phyloP scores from a whole-genome alignment of 2,329 filamentous ascomycete genomes.

The Magnaporthiopsis rhizophila region DNA sequence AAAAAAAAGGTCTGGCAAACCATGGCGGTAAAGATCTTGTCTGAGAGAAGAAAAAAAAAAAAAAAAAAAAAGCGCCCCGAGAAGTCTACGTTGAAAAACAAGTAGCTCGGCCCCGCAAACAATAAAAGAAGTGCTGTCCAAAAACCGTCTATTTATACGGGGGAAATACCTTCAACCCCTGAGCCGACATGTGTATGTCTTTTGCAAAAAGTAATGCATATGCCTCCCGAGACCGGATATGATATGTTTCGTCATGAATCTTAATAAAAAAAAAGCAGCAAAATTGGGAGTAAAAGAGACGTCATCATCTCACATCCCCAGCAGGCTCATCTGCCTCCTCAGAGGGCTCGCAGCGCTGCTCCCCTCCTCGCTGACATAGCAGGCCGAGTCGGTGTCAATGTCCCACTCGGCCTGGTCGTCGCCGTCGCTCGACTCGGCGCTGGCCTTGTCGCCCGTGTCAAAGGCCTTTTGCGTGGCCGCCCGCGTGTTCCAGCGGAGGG shows the following conservation, averaged over 20 bases:
- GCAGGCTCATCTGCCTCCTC: slow-evolving; percentile 64
- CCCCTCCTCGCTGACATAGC: slow-evolving; percentile 65
- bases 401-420: slow-evolving; percentile 70
- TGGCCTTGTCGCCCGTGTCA: slow-evolving; percentile 38
- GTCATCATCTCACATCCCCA: slow-evolving; percentile 43
- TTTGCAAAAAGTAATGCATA: neutral
- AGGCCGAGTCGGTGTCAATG: slow-evolving; percentile 80
- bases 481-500: slow-evolving; percentile 89
- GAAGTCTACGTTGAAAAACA: neutral
- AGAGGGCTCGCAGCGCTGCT: slow-evolving; percentile 60
- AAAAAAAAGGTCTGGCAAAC: neutral
- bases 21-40: neutral
- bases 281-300: neutral
- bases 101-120: neutral
- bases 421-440: slow-evolving; percentile 28
- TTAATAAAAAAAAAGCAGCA: neutral
- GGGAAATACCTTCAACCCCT: neutral
- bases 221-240: neutral
- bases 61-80: neutral
- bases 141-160: neutral
- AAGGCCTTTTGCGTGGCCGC: slow-evolving; percentile 91
- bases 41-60: neutral
- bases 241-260: slow-evolving; percentile 1
- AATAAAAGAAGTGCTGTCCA: neutral
- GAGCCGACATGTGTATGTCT: neutral